phyloP scores from a whole-genome alignment of 1,284 basidiomycete genomes.

The Laetiporus sulphureus region DNA sequence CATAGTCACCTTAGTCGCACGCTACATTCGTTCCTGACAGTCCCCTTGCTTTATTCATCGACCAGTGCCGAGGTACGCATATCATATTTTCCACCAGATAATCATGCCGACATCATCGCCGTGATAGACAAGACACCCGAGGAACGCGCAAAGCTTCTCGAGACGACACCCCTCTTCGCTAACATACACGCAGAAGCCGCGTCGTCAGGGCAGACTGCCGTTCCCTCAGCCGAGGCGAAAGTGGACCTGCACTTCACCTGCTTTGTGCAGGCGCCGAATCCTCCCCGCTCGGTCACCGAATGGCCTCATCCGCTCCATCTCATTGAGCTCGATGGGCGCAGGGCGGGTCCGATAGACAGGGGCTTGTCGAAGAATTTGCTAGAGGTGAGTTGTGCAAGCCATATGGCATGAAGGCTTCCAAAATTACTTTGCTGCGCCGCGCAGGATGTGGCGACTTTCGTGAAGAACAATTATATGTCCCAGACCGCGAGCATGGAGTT shows the following conservation, averaged over 20 bases:
- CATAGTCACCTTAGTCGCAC: constrained; percentile 37
- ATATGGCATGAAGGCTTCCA: background rate
- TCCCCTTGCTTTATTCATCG: constrained; percentile 58
- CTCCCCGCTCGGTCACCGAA: constrained; percentile 29
- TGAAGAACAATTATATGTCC: constrained; percentile 60
- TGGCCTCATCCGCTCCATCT: constrained; percentile 34
- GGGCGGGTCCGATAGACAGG: constrained; percentile 73
- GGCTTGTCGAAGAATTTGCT: constrained; percentile 62
- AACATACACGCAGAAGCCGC: constrained; percentile 71
- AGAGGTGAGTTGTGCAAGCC: constrained; percentile 32
- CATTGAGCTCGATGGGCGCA: constrained; percentile 77
- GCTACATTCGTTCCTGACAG: constrained; percentile 49
- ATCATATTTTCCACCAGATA: background rate
- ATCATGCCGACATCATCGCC: constrained; percentile 11
- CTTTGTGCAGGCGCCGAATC: constrained; percentile 64
- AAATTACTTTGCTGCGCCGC: no score
- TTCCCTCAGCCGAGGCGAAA: constrained; percentile 40
- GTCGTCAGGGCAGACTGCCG: constrained; percentile 59
- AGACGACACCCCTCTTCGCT: constrained; percentile 70
- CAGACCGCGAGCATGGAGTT: constrained; percentile 51
- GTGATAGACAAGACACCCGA: constrained; percentile 53
- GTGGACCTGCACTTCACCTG: constrained; percentile 82
- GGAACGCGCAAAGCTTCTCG: constrained; percentile 70
- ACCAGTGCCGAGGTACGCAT: constrained; percentile 50
- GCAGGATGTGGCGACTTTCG: constrained; percentile 64